Evolutionary conservation across 2,329 filamentous ascomycete species (phyloP), one percentile per base, ranked within the genome.

Genomic region (Penicillium occitanis): DNA sequence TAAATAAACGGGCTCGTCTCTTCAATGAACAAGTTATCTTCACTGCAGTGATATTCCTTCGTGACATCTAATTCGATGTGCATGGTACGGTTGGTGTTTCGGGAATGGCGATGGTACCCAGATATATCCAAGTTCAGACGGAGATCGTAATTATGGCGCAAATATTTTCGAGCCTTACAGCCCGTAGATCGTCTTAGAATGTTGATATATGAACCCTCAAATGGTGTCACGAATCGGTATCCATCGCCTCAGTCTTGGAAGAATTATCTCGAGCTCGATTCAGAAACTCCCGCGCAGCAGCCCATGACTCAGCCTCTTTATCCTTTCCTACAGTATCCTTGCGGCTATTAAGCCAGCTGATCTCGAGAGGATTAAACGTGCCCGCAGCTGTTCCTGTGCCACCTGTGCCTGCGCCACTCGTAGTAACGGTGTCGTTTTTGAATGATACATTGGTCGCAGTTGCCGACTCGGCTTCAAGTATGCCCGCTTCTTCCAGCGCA

Each of bases 331-430:
- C 91, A 69, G 90, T 90, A 69, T 91, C 90, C 68, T 91, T 92
- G 66, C 92, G 86, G 72, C 91, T 93, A 75, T 97, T 98, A 72
- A 98, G 79, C 87, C 91, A 94, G 37, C 93, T 93, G 14, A 96
- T 89, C 74, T 97, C 93, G 63, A 97, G 82, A 80, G 46, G 88
- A 83, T 74, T 87, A 80, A 69, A 87, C 70, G 79, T 75, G 11
- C 64, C 71, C 5, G 70, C 70, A 57, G 67, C 63, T 22, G 68
- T 68, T 44, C 69, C 66, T 22, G 68, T 71, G 14, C 69, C 68
- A 46, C 71, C 72, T 1, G 69, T 75, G 5, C 51, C 55, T 4
- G 40, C 37, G 10, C 28, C 58, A 28, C 62, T 22, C 13, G 55
- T 63, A 28, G 65, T 17, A 14, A 19, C 13, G 10, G 58, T 35